Base-by-base conservation (phyloP, 169 alveolate genomes). In the Miamiensis avidus region DNA sequence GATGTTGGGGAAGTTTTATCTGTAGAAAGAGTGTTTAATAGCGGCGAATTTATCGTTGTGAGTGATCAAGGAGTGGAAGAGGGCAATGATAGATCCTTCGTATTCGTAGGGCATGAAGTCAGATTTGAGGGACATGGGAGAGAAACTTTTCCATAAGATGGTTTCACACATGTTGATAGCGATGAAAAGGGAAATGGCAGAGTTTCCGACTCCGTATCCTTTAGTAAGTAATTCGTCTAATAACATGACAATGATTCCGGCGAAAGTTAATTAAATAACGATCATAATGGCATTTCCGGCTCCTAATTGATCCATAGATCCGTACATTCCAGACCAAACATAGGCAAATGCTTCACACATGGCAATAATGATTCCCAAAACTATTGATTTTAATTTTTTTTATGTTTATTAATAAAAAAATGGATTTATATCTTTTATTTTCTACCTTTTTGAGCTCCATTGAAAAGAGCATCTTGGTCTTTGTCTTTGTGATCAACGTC, bases 101-200 rank as follows among this genome's bases (percentile, higher is more conserved):
- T 98, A 99, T 94, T 99, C 99, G 33, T 99, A 97, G 25, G 99
- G 85, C 32, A 79, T 78, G 26, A 33, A 74, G n/a, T 72, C 30
- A 31, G 83, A 34, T 0, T 74, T 74, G 27, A 83, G 83, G 65
- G 89, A 86, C 34, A 91, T 98, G 65, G 99, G 99, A 32, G 99
- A 97, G 94, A 99, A 98, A 1, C 99, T 98, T 93, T 98, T 99
- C 99, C 99, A 99, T 84, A 99, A 95, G 82, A 99, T 98, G 34
- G 98, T 98, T 91, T 99, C 99, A 93, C 99, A 99, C 76, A 99
- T 99, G 93, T 99, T 99, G 29, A 99, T 99, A 25, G 99, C 99
- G 83, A 99, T 99, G 92, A 99, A 99, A 65, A 99, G 97, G 1
- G 99, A 99, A 85, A 99, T 99, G 29, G 99, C 99, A 26, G 99